Conservation (phyloP, 768 basidiomycete genomes). For the Leccinum subgranulosum region DNA sequence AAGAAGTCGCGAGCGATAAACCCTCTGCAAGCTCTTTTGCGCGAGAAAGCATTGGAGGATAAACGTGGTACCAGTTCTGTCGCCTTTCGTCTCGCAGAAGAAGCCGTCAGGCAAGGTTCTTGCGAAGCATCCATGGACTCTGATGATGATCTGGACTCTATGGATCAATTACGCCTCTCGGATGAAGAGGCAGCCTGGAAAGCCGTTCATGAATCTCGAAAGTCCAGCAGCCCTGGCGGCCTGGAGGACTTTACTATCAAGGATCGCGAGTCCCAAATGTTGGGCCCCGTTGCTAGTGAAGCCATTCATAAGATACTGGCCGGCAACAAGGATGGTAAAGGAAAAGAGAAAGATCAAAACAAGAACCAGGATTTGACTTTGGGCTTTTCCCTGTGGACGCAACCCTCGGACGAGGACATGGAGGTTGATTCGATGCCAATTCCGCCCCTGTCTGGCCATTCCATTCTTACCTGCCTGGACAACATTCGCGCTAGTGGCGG, state of each 20-base stretch:
- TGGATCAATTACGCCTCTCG: constrained; percentile 18
- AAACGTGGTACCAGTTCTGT: constrained; percentile 35
- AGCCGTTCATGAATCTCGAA: constrained; percentile 31
- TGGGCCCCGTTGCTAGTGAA: constrained; percentile 35
- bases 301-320: constrained; percentile 45
- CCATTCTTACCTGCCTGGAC: constrained; percentile 33
- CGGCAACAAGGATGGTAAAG: constrained; percentile 35
- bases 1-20: constrained; percentile 34
- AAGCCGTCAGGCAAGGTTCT: constrained; percentile 32
- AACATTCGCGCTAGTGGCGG: constrained; percentile 30
- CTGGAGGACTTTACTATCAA: constrained; percentile 38
- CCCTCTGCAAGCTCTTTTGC: constrained; percentile 53
- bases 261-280: constrained; percentile 27
- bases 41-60: constrained; percentile 42
- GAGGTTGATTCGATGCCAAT: constrained; percentile 14
- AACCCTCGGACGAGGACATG: constrained; percentile 17
- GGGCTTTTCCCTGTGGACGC: constrained; percentile 34
- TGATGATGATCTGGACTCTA: constrained; percentile 21
- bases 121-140: constrained; percentile 17
- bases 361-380: constrained; percentile 15
- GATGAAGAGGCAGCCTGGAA: constrained; percentile 40
- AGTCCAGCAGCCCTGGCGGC: constrained; percentile 10
- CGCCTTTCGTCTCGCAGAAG: constrained; percentile 47
- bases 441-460: constrained; percentile 16
- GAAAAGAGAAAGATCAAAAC: constrained; percentile 26